Percentiles rank a stretch among this genome's conserved stretches.
Evolutionary conservation across 2,329 filamentous ascomycete genomes (phyloP).

Genomic region (Talaromyces sp.): DNA sequence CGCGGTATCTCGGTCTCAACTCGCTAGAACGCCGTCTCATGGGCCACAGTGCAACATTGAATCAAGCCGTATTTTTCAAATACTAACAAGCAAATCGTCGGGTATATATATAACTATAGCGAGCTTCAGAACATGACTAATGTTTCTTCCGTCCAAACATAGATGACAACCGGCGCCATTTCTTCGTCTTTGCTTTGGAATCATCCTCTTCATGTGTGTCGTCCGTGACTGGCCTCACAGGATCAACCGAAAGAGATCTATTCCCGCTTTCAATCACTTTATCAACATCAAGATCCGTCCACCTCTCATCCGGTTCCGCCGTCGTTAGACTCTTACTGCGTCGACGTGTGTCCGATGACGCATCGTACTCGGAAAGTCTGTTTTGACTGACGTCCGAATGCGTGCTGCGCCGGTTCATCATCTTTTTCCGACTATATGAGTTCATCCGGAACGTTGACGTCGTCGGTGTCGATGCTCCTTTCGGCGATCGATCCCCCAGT

Average conservation of each 20-base stretch:
- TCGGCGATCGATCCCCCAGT: neutral
- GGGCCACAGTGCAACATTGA: too few relatives aligned
- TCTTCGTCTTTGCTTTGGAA: constrained; percentile 23
- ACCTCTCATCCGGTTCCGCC: constrained; percentile 4
- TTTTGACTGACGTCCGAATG: constrained; percentile 6
- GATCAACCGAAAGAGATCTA: neutral
- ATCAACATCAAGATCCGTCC: neutral
- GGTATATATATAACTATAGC: too few relatives aligned
- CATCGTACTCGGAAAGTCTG: neutral
- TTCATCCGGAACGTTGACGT: neutral
- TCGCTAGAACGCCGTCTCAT: neutral
- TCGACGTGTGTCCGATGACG: neutral
- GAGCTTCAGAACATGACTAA: too few relatives aligned
- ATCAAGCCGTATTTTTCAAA: neutral
- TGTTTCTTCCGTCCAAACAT: constrained; percentile 21
- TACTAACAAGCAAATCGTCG: neutral
- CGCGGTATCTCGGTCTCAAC: neutral
- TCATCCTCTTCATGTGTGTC: constrained; percentile 9
- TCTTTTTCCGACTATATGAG: constrained; percentile 6
- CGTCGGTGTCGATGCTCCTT: neutral
- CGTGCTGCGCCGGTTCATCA: constrained; percentile 10
- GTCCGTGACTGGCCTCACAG: neutral
- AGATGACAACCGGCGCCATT: constrained; percentile 29
- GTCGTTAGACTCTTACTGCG: constrained; percentile 7
- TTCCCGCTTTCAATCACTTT: constrained; percentile 1